phyloP scores from a whole-genome alignment of 148 eudicot species.

The Vaccinium darrowii region DNA sequence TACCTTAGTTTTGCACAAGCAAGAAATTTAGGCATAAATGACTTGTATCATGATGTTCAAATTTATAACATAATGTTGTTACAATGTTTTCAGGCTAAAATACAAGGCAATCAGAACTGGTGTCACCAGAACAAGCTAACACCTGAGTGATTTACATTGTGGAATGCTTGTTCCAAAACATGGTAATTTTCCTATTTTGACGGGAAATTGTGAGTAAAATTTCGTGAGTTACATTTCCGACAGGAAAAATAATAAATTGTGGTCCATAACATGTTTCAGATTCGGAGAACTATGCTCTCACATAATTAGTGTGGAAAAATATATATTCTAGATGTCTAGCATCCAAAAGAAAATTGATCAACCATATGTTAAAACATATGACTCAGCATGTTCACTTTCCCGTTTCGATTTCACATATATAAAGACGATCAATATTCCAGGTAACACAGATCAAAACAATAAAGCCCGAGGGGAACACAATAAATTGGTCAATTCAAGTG shows the following conservation, averaged over 20 bases:
- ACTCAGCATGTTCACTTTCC: neutral
- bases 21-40: neutral
- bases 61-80: neutral
- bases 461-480: neutral
- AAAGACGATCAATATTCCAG: neutral
- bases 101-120: neutral
- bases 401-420: neutral
- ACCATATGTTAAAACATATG: neutral
- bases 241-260: neutral
- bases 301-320: neutral
- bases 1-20: neutral
- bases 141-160: too few relatives aligned
- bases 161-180: neutral
- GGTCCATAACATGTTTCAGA: neutral
- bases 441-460: neutral
- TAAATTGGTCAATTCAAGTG: neutral
- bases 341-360: neutral
- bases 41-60: neutral
- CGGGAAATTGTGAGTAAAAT: neutral
- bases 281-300: neutral
- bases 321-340: neutral
- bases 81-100: neutral
- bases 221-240: neutral
- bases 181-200: neutral
- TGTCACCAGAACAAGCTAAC: neutral